Evolutionary conservation across 1,284 basidiomycete species (phyloP).

Genomic region (Coniferiporia weirii): DNA sequence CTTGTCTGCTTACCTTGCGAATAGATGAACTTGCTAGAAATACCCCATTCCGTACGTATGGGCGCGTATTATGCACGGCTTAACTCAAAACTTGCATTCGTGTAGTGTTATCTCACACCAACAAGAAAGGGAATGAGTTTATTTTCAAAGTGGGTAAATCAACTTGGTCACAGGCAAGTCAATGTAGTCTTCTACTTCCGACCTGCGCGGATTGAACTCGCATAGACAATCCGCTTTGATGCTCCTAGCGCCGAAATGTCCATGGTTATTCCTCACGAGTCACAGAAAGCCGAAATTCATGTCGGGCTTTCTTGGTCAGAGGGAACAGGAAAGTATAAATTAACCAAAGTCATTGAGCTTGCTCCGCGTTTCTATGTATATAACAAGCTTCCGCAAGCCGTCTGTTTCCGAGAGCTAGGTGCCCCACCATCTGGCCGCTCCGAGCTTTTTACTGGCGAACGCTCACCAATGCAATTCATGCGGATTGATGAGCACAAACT

Average conservation of each 20-base stretch:
- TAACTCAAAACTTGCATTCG: slow-evolving; percentile 27
- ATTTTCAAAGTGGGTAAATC: slow-evolving; percentile 85
- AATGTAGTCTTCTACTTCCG: background rate
- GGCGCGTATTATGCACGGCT: background rate
- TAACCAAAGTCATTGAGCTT: slow-evolving; percentile 92
- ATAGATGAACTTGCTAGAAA: slow-evolving; percentile 55
- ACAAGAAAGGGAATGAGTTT: slow-evolving; percentile 81
- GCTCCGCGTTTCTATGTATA: slow-evolving; percentile 89
- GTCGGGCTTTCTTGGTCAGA: slow-evolving; percentile 91
- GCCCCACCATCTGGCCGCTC: slow-evolving; percentile 65
- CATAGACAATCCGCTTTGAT: slow-evolving; percentile 79
- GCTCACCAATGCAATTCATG: slow-evolving; percentile 67
- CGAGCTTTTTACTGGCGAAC: slow-evolving; percentile 59
- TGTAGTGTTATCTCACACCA: slow-evolving; percentile 84
- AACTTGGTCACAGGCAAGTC: slow-evolving; percentile 78
- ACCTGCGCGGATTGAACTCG: background rate
- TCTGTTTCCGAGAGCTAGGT: slow-evolving; percentile 86
- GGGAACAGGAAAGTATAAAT: slow-evolving; percentile 93
- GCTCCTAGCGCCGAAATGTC: slow-evolving; percentile 89
- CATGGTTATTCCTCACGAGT: slow-evolving; percentile 68
- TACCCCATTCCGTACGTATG: slow-evolving; percentile 69
- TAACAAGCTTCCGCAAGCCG: slow-evolving; percentile 67
- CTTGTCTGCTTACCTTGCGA: slow-evolving; percentile 13
- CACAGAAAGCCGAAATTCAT: slow-evolving; percentile 73
- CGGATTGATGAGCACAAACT: slow-evolving; percentile 64